Percentiles rank a stretch among this genome's conserved stretches.
Conservation (phyloP, 352 stramenopile species). For the Phytophthora idaei region DNA sequence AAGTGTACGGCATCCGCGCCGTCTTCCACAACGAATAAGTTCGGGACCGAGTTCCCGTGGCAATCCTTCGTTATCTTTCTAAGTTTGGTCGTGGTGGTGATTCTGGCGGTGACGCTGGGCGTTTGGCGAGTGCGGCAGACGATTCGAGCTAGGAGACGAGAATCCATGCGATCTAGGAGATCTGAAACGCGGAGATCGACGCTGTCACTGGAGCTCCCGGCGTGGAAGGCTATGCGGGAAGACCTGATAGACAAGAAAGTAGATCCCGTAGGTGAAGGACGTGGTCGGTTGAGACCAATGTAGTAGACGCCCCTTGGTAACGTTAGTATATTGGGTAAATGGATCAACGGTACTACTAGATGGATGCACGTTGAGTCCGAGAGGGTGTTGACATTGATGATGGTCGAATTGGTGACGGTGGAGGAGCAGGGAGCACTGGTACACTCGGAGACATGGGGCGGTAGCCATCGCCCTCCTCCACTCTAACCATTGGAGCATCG, state of each 20-base stretch:
- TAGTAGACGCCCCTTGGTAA: not conserved
- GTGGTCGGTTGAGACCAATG: slow-evolving; percentile 23
- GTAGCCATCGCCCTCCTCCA: slow-evolving; percentile 53
- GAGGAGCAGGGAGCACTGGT: slow-evolving; percentile 23
- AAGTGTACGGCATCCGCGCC: slow-evolving; percentile 17
- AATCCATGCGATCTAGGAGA: slow-evolving; percentile 6
- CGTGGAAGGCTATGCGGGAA: slow-evolving; percentile 38
- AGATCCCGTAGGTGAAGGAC: slow-evolving; percentile 24
- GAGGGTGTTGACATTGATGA: not conserved
- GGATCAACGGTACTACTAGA: not conserved
- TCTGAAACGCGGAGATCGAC: slow-evolving; percentile 11
- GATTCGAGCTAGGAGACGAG: slow-evolving; percentile 10
- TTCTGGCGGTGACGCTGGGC: slow-evolving; percentile 18
- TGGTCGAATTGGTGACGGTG: slow-evolving; percentile 17
- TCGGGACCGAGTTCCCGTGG: slow-evolving; percentile 23
- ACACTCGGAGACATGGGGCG: slow-evolving; percentile 48
- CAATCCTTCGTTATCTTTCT: slow-evolving; percentile 27
- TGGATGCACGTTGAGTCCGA: slow-evolving; percentile 1
- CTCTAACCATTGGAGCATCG: slow-evolving; percentile 29
- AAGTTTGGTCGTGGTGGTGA: slow-evolving; percentile 15
- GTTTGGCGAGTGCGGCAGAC: slow-evolving; percentile 26
- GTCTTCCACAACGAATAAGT: slow-evolving; percentile 3
- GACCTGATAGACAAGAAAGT: slow-evolving; percentile 36
- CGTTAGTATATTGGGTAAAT: too few relatives aligned
- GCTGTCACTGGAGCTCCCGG: slow-evolving; percentile 32